Base-by-base conservation (phyloP, 208 protist species). In the Trypanosoma platydactyli region DNA sequence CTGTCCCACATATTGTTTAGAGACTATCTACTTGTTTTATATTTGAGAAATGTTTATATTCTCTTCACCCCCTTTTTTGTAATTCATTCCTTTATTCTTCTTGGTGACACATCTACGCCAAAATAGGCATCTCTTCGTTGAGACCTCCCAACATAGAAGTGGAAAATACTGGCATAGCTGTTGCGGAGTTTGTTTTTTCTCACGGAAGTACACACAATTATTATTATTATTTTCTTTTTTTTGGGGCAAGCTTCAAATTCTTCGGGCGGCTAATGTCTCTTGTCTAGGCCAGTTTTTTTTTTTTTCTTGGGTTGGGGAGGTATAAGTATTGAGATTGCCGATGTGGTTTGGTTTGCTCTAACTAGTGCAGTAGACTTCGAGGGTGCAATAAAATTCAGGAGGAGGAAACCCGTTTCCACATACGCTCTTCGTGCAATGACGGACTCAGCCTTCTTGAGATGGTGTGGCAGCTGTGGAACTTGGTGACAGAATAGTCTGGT, bases 351-450 rank as follows among this genome's bases (percentile, higher is more conserved):
- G 53, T 40, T 22, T 73, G 64, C 50, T 84, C 74, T 45, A 25
- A 27, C 22, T 25, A 40, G 4, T 84, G 79, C 49, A 71, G 13
- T 27, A 60, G 41, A 5, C 60, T 67, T 45, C 53, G 70, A 44
- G 69, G 68, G 15, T 78, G 69, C 55, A 64, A 68, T 11, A 61
- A 65, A 16, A 52, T 27, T 0, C 73, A 65, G 30, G 49, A 54
- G 4, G 45, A 48, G 3, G 40, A 15, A 49, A 49, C 45, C 16
- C 1, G 15, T n/a, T 69, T 69, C 22, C 54, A 54, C 55, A 22
- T 70, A 42, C 71, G 81, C 54, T 29, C 58, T n/a, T 27, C 16
- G 6, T 87, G 81, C 68, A 68, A 79, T 29, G 51, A 56, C 13
- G 41, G 70, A 38, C 64, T 40, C 18, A 78, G 71, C 45, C 53